Evolutionary conservation across 805 yeast species (phyloP).

Genomic region (Pichia californica): DNA sequence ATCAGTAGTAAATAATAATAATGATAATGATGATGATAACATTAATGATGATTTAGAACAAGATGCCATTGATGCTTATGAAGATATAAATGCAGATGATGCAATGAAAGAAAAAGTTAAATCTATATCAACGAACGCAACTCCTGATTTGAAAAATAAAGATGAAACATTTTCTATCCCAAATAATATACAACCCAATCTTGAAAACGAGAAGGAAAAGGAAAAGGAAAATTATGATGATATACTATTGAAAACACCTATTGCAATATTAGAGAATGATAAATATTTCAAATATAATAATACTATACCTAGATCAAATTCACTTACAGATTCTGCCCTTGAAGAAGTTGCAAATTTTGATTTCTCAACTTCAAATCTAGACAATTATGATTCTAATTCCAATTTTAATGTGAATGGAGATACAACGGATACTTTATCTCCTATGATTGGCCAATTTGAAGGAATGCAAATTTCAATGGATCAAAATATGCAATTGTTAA

Average conservation of each 20-base stretch:
- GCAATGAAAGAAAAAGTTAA: no score
- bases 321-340: not conserved
- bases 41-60: not conserved
- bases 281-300: no score
- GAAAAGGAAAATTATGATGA: not conserved
- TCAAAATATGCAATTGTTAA: conserved; percentile 8
- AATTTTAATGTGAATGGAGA: no score
- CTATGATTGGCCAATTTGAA: conserved; percentile 16
- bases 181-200: no score
- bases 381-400: not conserved
- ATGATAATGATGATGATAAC: not conserved
- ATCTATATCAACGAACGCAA: no score
- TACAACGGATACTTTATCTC: not conserved
- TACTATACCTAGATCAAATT: not conserved
- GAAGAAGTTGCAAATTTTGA: conserved; percentile 4
- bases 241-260: not conserved
- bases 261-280: not conserved
- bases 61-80: no score
- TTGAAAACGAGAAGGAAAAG: no score
- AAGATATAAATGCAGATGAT: no score
- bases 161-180: no score
- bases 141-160: no score
- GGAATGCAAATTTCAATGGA: conserved; percentile 9
- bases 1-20: not conserved
- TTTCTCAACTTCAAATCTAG: conserved; percentile 3